A percentile compares a stretch with the other conserved stretches of the same genome.
Evolutionary conservation across 108 stramenopile species (phyloP).

Genomic region (Nitzschia palea): DNA sequence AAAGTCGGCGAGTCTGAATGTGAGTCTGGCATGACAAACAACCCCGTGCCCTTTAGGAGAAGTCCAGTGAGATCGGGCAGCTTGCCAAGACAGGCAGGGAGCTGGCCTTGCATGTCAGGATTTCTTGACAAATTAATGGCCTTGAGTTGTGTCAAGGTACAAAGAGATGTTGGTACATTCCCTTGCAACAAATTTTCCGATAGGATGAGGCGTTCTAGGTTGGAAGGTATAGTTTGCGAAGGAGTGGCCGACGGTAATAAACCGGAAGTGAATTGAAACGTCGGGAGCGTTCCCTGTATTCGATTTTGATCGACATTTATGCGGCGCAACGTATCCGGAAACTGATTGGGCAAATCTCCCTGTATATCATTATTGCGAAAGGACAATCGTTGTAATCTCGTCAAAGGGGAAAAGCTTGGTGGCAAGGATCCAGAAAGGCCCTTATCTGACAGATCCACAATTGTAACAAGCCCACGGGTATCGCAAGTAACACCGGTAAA

Average conservation of each 20-base stretch:
- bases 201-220: conserved; percentile 7
- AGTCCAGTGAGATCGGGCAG: neutral
- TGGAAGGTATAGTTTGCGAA: neutral
- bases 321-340: conserved; percentile 1
- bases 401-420: neutral
- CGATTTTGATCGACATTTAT: conserved; percentile 2
- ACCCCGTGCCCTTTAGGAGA: neutral
- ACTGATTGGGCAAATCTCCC: neutral
- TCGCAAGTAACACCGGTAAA: conserved; percentile 8
- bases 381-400: neutral
- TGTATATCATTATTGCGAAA: conserved; percentile 3
- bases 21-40: no score
- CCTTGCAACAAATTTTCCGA: conserved; percentile 8
- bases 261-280: neutral
- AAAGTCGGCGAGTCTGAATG: no score
- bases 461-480: neutral
- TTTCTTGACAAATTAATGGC: conserved; percentile 19
- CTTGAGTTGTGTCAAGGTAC: neutral
- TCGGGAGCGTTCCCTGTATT: conserved; percentile 4
- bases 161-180: neutral
- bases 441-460: neutral
- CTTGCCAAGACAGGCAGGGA: conserved; percentile 2
- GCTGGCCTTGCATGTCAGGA: neutral
- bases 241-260: no score
- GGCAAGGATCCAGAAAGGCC: neutral